Base-by-base conservation (phyloP, 129 eudicot species). In the Flaveria trinervia region DNA sequence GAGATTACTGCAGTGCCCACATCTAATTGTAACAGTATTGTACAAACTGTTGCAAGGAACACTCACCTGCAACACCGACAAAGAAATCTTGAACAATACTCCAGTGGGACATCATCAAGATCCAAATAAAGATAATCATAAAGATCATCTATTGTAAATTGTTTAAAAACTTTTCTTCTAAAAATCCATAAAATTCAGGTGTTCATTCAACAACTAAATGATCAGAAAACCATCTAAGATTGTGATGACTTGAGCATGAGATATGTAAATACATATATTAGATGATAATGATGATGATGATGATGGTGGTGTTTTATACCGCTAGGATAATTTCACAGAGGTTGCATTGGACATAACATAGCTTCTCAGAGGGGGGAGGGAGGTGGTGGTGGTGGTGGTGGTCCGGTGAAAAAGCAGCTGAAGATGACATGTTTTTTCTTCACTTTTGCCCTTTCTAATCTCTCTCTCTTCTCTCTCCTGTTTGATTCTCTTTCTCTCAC, bases 1-100 rank as follows among this genome's bases (percentile, higher is more conserved):
- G 50, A 91, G 92, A 79, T 91, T 88, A 61, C 88, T 72, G 91
- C 99, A 95, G 85, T 95, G 97, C 8, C 99, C 99, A 65, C 99
- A 95, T 88, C 96, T 79, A 70, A 95, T 97, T 3, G 97, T 95
- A 33, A 91, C 99, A 10, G 90, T 95, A 68, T 87, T 86, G 88
- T 79, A 85, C 90, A 95, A 83, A 84, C 97, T 91, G 30, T 89
- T 81, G 85, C 92, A 77, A 67, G 99, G 99, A 20, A 95, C 99
- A 72, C 99, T 91, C 89, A 95, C 99, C 99, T 95, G 28, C 67
- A 82, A 76, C 67, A 62, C 48, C 77, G 12, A 25, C 67, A 26
- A 61, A 61, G 43, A 26, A 26, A 12, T 6, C 18, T 25, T 25
- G n/a, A 61, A 61, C 67, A 60, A 25, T 1, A 2, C 14, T 61